Base-by-base conservation (phyloP, 371 early-diverging fungal genomes). In the Phascolomyces articulosus region DNA sequence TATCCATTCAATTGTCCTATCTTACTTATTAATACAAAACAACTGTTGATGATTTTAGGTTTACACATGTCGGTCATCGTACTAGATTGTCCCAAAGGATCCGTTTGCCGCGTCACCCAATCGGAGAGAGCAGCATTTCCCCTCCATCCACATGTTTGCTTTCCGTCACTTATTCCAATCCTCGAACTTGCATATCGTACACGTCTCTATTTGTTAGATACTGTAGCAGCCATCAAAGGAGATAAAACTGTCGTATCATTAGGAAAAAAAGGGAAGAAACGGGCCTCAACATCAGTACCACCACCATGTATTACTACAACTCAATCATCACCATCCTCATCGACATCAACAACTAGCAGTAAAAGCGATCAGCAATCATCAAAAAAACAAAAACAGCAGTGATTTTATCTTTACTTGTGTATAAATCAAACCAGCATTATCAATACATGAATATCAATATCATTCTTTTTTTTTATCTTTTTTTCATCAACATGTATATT, bases 1-100 rank as follows among this genome's bases (percentile, higher is more conserved):
- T 16, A 6, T 44, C 16, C 44, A 44, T 34, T 2, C 2, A 34
- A 2, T 34, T 34, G 9, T 34, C 34, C 6, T 16, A 2, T 44
- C 16, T 44, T 16, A 44, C 8, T 3, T 24, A 51, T 3, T 24
- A 20, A 23, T n/a, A 10, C 20, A 1, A 1, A 23, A 24, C 21
- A 51, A 51, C 27, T 18, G 15, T 29, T 18, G 7, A 28, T 27
- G 7, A 3, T 27, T 24, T 40, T 24, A 57, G 57, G 57, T 3
- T 23, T 57, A 3, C 38, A 57, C 20, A 40, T 57, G n/a, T 24
- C 23, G 15, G 23, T 40, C 10, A 34, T 57, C 13, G 29, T 57
- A 18, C 34, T 57, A 40, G 57, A 57, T 34, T 57, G 40, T 40
- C 57, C 38, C 20, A 24, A 18, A 11, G 57, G 57, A 16, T 57